Percentiles rank a stretch among this genome's conserved stretches.
phyloP scores from a whole-genome alignment of 495 filamentous ascomycete genomes.

The Penicillium simplicissimum region DNA sequence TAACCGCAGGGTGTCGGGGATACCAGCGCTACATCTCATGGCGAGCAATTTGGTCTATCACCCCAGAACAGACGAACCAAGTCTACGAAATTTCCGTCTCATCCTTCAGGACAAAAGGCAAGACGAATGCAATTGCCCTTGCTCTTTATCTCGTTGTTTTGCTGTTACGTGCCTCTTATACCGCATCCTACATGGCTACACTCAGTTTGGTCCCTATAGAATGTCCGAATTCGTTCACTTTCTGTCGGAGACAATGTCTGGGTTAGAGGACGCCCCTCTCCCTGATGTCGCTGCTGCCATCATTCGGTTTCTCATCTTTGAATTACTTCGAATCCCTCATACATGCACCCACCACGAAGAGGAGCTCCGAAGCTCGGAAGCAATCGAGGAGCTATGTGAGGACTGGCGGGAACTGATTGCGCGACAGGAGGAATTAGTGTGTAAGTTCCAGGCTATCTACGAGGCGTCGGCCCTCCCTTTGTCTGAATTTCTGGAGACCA shows the following conservation, averaged over 20 bases:
- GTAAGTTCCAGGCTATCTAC: neutral
- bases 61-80: neutral
- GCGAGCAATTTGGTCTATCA: too few relatives aligned
- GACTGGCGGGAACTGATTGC: neutral
- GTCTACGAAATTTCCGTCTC: neutral
- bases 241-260: neutral
- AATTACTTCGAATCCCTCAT: neutral
- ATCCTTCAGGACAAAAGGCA: neutral
- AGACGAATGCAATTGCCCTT: neutral
- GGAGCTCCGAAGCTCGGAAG: neutral
- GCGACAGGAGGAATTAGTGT: neutral
- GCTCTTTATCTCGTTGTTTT: neutral
- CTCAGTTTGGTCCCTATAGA: too few relatives aligned
- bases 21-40: neutral
- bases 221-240: neutral
- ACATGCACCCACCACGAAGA: neutral
- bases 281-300: neutral
- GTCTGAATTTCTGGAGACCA: neutral
- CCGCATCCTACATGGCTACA: too few relatives aligned
- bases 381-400: neutral
- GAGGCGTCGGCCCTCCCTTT: neutral
- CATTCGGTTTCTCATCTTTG: neutral
- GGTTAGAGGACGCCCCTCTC: neutral
- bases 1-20: neutral
- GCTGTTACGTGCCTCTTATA: neutral